phyloP scores from a whole-genome alignment of 129 eudicot genomes.

The Saposhnikovia divaricata region DNA sequence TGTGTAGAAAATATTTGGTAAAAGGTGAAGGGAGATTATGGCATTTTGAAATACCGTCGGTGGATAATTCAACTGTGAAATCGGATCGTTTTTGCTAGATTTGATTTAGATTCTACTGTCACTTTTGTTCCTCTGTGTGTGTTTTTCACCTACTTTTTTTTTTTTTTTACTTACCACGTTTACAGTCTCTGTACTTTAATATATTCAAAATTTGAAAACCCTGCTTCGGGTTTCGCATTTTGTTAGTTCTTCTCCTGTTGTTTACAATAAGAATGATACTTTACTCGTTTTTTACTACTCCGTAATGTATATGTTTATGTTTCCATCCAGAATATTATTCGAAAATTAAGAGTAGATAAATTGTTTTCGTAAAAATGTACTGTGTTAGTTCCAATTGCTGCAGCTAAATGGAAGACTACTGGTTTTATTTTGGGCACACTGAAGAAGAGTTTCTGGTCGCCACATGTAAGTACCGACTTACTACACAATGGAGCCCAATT shows the following conservation, averaged over 20 bases:
- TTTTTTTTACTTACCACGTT: not conserved
- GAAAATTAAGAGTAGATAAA: not conserved
- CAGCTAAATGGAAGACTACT: too few relatives aligned
- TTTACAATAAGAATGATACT: not conserved
- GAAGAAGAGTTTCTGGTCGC: not conserved
- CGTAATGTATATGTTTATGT: not conserved
- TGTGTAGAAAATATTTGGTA: conserved; percentile 57
- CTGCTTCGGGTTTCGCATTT: not conserved
- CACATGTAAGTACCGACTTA: not conserved
- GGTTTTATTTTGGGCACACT: not conserved
- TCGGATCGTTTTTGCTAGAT: conserved; percentile 40
- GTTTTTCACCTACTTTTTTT: not conserved
- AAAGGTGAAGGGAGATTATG: conserved; percentile 65
- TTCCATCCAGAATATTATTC: too few relatives aligned
- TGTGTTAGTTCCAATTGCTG: too few relatives aligned
- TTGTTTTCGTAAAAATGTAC: not conserved
- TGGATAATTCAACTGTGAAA: conserved; percentile 16
- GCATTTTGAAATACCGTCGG: conserved; percentile 83
- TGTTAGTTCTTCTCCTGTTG: not conserved
- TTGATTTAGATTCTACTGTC: not conserved
- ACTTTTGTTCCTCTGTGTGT: not conserved
- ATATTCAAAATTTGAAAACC: not conserved
- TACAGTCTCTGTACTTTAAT: not conserved
- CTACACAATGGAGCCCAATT: too few relatives aligned
- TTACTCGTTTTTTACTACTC: too few relatives aligned